Evolutionary conservation across 2,329 filamentous ascomycete genomes (phyloP).

Genomic region (Grosmannia huntii): DNA sequence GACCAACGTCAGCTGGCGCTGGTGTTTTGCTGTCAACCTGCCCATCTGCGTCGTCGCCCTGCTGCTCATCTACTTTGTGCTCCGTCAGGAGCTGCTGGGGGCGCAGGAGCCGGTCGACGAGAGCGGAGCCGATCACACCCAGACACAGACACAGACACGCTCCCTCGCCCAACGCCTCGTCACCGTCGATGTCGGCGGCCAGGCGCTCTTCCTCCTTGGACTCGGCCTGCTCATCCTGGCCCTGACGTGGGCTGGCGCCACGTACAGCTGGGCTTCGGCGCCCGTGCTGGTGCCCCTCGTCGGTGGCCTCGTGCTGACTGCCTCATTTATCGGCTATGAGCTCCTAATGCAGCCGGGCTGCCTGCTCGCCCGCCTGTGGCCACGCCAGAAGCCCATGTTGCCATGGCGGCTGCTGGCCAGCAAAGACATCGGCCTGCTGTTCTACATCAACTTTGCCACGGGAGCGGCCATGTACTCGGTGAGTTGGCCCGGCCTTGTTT

Average conservation of each 20-base stretch:
- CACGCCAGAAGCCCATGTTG: constrained; percentile 43
- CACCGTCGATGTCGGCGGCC: constrained; percentile 44
- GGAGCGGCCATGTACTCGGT: constrained; percentile 38
- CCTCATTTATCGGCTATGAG: constrained; percentile 36
- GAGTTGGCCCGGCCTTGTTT: not conserved
- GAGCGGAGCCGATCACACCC: constrained; percentile 15
- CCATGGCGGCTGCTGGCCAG: constrained; percentile 45
- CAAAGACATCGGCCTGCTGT: constrained; percentile 47
- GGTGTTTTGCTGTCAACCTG: constrained; percentile 54
- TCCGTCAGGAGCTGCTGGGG: constrained; percentile 45
- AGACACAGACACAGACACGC: constrained; percentile 3
- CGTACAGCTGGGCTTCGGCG: constrained; percentile 36
- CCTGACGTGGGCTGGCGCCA: constrained; percentile 42
- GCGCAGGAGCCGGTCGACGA: constrained; percentile 34
- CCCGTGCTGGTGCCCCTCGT: constrained; percentile 36
- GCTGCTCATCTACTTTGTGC: constrained; percentile 39
- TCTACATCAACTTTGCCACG: constrained; percentile 46
- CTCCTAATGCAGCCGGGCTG: constrained; percentile 39
- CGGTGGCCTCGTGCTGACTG: constrained; percentile 27
- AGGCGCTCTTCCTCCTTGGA: constrained; percentile 41
- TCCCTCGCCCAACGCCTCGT: constrained; percentile 27
- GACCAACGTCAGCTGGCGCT: constrained; percentile 44
- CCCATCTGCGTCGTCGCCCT: constrained; percentile 40
- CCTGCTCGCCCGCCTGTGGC: constrained; percentile 32
- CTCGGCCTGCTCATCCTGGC: constrained; percentile 41